These are phyloP conservation scores for Dryas octopetala DNA, from an alignment of 306 rosid species.

Conservation along the genomic window DNA sequence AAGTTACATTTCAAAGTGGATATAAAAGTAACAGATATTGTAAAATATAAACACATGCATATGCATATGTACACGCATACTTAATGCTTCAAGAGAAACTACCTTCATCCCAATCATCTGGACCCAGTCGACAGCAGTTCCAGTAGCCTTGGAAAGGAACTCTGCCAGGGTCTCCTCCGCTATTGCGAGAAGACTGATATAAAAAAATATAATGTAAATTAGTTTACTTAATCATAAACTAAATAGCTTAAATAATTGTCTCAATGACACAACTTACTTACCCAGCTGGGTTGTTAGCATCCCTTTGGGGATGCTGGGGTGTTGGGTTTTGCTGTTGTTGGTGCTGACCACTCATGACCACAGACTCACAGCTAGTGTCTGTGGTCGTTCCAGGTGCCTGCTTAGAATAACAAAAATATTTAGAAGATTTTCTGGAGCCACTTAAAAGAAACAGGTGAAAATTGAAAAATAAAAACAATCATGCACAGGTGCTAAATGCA, in stretches of 20 bases:
- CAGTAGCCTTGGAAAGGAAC: conserved; percentile 99
- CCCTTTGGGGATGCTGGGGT: conserved; percentile 88
- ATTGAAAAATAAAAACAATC: too few relatives aligned
- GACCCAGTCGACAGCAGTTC: conserved; percentile 99
- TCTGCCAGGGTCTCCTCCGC: conserved; percentile 99
- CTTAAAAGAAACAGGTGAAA: too few relatives aligned
- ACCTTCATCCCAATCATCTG: conserved; percentile 99
- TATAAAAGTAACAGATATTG: neutral
- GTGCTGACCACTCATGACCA: conserved; percentile 98
- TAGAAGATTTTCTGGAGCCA: neutral
- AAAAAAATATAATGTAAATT: neutral
- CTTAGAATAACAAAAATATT: neutral
- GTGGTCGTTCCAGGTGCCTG: conserved; percentile 88
- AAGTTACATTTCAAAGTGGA: neutral
- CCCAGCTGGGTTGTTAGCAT: conserved; percentile 99
- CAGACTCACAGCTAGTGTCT: conserved; percentile 99
- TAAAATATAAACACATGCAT: neutral
- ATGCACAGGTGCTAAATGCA: too few relatives aligned
- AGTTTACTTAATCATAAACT: neutral
- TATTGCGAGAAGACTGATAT: conserved; percentile 74
- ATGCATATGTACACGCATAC: neutral
- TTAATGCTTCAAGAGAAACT: neutral
- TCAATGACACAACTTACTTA: conserved; percentile 19
- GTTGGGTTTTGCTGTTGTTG: conserved; percentile 97
- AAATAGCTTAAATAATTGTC: neutral